A percentile compares a stretch with the other conserved stretches of the same genome.
Conservation (phyloP, 2,329 filamentous ascomycete species). For the Cryphonectria naterciae region DNA sequence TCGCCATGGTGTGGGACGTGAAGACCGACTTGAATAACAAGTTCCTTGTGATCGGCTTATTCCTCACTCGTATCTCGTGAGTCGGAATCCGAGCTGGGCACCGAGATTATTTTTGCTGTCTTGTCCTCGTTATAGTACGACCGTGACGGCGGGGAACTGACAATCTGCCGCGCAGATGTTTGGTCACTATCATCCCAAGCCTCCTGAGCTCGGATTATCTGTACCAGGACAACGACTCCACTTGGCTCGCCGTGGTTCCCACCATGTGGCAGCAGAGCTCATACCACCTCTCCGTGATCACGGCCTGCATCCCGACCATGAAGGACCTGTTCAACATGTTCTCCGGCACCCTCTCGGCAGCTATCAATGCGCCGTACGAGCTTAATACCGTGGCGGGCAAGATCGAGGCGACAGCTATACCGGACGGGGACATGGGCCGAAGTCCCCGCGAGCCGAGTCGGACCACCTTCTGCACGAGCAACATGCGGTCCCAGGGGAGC, state of each 20-base stretch:
- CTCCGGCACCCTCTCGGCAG: conserved; percentile 11
- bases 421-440: not conserved
- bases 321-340: conserved; percentile 30
- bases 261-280: conserved; percentile 26
- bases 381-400: not conserved
- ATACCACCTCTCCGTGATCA: conserved; percentile 29
- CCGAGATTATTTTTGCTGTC: not conserved
- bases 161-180: conserved; percentile 10
- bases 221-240: conserved; percentile 23
- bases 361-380: conserved; percentile 24
- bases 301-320: conserved; percentile 31
- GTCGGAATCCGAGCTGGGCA: not conserved
- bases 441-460: not conserved
- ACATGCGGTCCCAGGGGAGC: not conserved
- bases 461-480: not conserved
- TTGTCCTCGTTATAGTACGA: not conserved
- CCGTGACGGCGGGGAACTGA: not conserved
- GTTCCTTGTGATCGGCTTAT: conserved; percentile 12
- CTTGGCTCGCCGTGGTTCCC: conserved; percentile 19
- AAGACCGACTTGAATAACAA: conserved; percentile 22
- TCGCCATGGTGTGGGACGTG: conserved; percentile 30
- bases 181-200: conserved; percentile 20
- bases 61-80: conserved; percentile 21
- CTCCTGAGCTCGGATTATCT: conserved; percentile 13
- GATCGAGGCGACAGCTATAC: not conserved